Base-by-base conservation (phyloP, 2,329 filamentous ascomycete genomes). In the Podosphaera fusca region DNA sequence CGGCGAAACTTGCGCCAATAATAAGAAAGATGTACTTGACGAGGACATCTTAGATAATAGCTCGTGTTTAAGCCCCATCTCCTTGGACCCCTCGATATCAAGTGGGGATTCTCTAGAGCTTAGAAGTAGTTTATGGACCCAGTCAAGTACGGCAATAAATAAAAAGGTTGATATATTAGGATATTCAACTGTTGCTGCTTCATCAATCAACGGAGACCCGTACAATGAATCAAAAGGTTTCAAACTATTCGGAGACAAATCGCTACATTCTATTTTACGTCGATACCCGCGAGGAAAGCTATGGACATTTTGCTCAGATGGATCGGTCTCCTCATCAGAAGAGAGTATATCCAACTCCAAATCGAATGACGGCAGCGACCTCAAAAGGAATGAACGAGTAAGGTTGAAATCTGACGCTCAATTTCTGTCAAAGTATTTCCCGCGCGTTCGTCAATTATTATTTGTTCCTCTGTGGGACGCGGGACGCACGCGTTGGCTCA, bases 401-500 rank as follows among this genome's bases (percentile, higher is more conserved):
- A 57, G n/a, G n/a, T 6, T 57, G 2, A 63, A 61, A 54, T 52
- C 60, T 3, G 69, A 71, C 54, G 65, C 60, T 2, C 63, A 58
- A n/a, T 60, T 67, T 10, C 60, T 75, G 0, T 59, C 64, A 0
- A 58, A 63, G 3, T 64, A 71, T 1, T 75, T 77, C 14, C 70
- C 73, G 0, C 69, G 69, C 0, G 73, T 73, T 1, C 68, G 73
- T 0, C 74, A 73, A 29, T 64, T 78, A 0, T 68, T 71, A 0
- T 70, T 77, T 38, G 64, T 77, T 0, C 75, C 75, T 0, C 61
- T 77, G 0, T 77, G 74, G 74, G 72, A 76, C 59, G 62, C 69
- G 0, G 64, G 70, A 2, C 70, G 68, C 55, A 69, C 74, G 36
- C 67, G 73, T 7, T 76, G 73, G 72, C 73, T 72, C 40, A 72